A percentile compares a stretch with the other conserved stretches of the same genome.
These are phyloP conservation scores for Penicillium goetzii DNA, from an alignment of 495 filamentous ascomycete species.

Conservation along the genomic window DNA sequence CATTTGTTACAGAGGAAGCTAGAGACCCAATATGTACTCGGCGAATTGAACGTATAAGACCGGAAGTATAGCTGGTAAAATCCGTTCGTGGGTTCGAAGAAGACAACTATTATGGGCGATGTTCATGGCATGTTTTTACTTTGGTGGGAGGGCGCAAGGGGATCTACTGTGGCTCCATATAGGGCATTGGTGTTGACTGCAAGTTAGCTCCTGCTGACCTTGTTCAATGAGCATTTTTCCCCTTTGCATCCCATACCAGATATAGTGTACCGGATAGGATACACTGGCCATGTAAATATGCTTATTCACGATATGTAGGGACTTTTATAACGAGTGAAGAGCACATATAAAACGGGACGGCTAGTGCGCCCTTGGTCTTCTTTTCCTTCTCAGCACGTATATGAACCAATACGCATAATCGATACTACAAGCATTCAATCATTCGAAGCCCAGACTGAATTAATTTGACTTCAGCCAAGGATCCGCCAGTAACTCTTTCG, in stretches of 20 bases:
- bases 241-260: neutral
- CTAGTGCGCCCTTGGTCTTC: neutral
- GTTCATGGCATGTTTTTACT: neutral
- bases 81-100: too few species aligned
- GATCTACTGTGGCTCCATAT: neutral
- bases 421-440: too few species aligned
- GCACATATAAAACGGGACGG: neutral
- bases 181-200: neutral
- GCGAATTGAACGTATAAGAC: neutral
- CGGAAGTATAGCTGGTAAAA: neutral
- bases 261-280: neutral
- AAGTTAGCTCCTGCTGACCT: neutral
- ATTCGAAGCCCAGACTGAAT: too few species aligned
- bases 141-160: neutral
- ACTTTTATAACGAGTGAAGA: neutral
- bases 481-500: constrained; percentile 41
- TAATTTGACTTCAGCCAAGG: constrained; percentile 26
- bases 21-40: neutral
- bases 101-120: neutral
- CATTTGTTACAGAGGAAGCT: neutral
- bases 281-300: neutral
- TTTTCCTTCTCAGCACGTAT: neutral
- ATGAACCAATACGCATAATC: too few species aligned
- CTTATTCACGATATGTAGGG: neutral
- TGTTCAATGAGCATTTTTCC: neutral